Evolutionary conservation across 2,329 filamentous ascomycete species (phyloP), one percentile per base, ranked within the genome.

Genomic region (Tolypocladium paradoxum): DNA sequence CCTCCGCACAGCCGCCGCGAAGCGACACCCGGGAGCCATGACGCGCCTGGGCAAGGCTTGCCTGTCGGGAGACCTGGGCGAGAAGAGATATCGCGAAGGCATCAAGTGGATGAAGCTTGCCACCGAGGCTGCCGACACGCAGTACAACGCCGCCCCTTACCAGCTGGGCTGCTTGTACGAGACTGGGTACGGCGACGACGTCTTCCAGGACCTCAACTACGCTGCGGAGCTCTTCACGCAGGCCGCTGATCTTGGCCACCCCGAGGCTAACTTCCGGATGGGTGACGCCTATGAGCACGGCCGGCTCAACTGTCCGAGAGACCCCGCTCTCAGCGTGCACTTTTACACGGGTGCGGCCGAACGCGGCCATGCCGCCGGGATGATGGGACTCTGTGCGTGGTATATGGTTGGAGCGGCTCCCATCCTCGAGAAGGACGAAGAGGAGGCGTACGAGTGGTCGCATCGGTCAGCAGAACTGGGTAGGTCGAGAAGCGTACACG

Each of bases 341-440:
- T 99, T 96, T 66, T 99, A 99, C 73, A 99, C 92, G 1, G 86
- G 85, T 29, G 92, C 93, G 14, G 93, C 93, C 2, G 88, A 95
- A 64, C 78, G 80, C 47, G 90, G 89, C 1, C 87, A 96, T 64
- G 78, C 90, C 0, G 80, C 84, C 48, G 92, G 90, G 48, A 97
- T 97, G 90, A 96, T 99, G 91, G 92, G 92, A 5, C 76, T 99
- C 9, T 99, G 93, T 70, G 93, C 93, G 12, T 99, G 93, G 93
- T 99, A 97, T 69, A 87, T 97, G 78, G 87, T 97, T 40, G 93
- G 93, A 12, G 93, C 93, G 2, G 87, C 91, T 60, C 90, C 91
- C 0, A 83, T 97, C 16, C 73, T 99, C 24, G 91, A 96, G 56
- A 96, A 93, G 70, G 92, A 99, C 62, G 92, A 97, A 68, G 86